These are phyloP conservation scores for Wickerhamomyces hampshirensis DNA, from an alignment of 805 yeast genomes.

Conservation along the genomic window DNA sequence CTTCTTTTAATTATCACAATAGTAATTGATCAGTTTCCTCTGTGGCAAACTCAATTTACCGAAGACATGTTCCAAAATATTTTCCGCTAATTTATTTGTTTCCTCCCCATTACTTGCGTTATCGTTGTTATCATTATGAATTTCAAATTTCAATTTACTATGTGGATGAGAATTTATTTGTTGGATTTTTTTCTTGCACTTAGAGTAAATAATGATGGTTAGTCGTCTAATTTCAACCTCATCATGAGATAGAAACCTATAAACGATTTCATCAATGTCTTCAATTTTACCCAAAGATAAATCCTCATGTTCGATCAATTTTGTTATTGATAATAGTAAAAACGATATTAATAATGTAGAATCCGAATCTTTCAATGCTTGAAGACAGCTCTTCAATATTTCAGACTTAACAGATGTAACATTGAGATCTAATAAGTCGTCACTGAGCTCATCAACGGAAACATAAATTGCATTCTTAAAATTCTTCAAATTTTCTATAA, in stretches of 20 bases:
- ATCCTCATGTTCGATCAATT: constrained; percentile 16
- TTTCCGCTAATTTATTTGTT: constrained; percentile 15
- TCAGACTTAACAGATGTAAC: constrained; percentile 3
- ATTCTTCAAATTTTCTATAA: constrained; percentile 22
- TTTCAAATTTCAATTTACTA: constrained; percentile 23
- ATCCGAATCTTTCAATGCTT: constrained; percentile 8
- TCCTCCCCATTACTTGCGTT: constrained; percentile 5
- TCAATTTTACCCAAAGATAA: constrained; percentile 13
- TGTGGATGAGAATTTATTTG: constrained; percentile 12
- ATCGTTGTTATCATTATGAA: constrained; percentile 5
- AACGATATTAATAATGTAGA: constrained; percentile 13
- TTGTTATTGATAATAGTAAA: constrained; percentile 15
- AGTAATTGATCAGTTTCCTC: constrained; percentile 42
- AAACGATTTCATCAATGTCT: constrained; percentile 18
- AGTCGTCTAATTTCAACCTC: constrained; percentile 25
- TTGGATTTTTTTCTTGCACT: constrained; percentile 21
- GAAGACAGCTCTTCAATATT: constrained; percentile 14
- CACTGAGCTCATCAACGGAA: constrained; percentile 24
- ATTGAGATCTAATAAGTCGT: constrained; percentile 14
- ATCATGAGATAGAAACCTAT: constrained; percentile 13
- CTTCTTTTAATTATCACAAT: constrained; percentile 24
- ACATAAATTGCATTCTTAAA: constrained; percentile 21
- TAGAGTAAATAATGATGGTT: constrained; percentile 22
- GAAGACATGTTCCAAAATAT: constrained; percentile 29
- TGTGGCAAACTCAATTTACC: constrained; percentile 38